These are phyloP conservation scores for Trichosporon coremiiforme DNA, from an alignment of 1,284 basidiomycete genomes.

Conservation along the genomic window DNA sequence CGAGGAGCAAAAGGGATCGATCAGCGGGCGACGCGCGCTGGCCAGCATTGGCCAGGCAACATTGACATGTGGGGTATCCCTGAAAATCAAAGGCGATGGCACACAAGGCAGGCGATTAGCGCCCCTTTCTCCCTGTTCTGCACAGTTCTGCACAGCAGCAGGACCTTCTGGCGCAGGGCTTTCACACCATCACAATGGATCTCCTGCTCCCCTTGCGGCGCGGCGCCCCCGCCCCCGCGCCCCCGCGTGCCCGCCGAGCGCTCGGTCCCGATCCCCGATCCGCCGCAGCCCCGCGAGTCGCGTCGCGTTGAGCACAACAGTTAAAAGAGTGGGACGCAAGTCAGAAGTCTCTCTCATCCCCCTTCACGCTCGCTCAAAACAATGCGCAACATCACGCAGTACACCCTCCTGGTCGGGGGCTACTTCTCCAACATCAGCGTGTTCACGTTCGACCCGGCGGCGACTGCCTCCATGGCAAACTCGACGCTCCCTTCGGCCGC, in stretches of 20 bases:
- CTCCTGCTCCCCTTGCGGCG: neutral
- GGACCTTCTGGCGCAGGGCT: no score
- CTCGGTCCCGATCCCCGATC: neutral
- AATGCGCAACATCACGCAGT: constrained; percentile 9
- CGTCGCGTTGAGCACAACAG: constrained; percentile 1
- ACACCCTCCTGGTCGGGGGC: constrained; percentile 11
- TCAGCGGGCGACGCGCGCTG: neutral
- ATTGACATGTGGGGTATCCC: constrained; percentile 9
- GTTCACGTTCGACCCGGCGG: constrained; percentile 14
- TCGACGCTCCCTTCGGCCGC: neutral
- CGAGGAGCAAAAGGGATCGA: neutral
- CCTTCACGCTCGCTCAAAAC: neutral
- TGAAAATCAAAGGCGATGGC: constrained; percentile 9
- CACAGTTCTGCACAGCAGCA: constrained; percentile 1
- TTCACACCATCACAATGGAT: neutral
- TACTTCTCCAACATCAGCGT: constrained; percentile 11
- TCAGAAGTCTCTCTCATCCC: neutral
- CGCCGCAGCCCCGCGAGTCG: neutral
- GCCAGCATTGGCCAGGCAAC: neutral
- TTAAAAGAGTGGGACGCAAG: neutral
- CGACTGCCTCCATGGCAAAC: neutral
- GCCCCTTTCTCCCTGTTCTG: neutral
- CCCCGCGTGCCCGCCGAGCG: neutral
- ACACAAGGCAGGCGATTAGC: constrained; percentile 1
- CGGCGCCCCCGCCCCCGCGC: no score